Evolutionary conservation across 2,329 filamentous ascomycete genomes (phyloP).

Genomic region (Diplodia seriata): DNA sequence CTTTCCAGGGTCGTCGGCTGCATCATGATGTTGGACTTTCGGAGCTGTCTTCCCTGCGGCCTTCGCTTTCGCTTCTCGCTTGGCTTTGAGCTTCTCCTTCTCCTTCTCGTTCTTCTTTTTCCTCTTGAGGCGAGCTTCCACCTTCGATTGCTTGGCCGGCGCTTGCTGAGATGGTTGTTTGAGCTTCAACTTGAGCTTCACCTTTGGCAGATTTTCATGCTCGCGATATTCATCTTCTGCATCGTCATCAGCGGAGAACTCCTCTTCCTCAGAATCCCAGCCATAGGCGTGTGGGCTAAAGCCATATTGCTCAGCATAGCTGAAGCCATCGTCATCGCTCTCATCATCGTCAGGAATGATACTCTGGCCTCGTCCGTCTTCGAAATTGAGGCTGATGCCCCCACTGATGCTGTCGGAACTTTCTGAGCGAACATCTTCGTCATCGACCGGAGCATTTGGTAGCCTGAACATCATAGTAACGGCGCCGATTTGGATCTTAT

Average conservation of each 20-base stretch:
- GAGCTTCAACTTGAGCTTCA: conserved; percentile 41
- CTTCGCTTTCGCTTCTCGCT: conserved; percentile 33
- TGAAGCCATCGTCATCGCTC: conserved; percentile 32
- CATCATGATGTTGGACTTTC: background rate
- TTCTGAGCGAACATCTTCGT: conserved; percentile 55
- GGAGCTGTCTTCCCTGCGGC: conserved; percentile 29
- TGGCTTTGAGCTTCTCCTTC: conserved; percentile 34
- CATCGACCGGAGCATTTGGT: conserved; percentile 65
- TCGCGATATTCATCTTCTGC: conserved; percentile 51
- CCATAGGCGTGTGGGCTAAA: conserved; percentile 31
- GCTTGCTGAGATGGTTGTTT: conserved; percentile 32
- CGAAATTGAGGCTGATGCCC: conserved; percentile 77
- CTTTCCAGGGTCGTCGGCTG: conserved; percentile 6
- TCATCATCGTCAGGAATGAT: conserved; percentile 50
- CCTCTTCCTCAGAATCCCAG: conserved; percentile 33
- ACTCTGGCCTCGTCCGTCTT: conserved; percentile 65
- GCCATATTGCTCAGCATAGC: conserved; percentile 26
- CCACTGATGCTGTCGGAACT: conserved; percentile 52
- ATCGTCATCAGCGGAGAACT: conserved; percentile 35
- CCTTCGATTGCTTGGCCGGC: conserved; percentile 26
- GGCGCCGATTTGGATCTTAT: conserved; percentile 74
- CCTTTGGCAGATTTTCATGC: conserved; percentile 36
- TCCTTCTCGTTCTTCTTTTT: conserved; percentile 28
- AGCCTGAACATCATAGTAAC: conserved; percentile 73
- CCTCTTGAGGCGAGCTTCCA: conserved; percentile 20